These are phyloP conservation scores for Luffa acutangula DNA, from an alignment of 306 rosid genomes.

Conservation along the genomic window DNA sequence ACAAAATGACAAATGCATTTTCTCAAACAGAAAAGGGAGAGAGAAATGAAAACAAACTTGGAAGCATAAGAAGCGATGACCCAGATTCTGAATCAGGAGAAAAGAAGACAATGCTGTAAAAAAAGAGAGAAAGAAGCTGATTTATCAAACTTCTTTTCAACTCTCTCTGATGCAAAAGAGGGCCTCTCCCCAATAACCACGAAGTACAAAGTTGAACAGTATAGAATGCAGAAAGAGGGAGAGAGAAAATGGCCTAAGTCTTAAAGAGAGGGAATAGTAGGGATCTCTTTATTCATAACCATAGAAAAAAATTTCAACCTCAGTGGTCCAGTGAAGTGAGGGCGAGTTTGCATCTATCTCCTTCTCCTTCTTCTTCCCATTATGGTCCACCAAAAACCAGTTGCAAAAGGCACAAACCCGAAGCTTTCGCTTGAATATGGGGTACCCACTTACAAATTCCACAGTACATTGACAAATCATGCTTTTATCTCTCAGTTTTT, in stretches of 20 bases:
- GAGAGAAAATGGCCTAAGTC: not conserved
- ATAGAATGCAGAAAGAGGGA: not conserved
- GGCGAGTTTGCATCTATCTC: not conserved
- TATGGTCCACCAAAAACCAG: slow-evolving; percentile 13
- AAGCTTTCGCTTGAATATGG: slow-evolving; percentile 3
- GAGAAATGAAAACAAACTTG: not conserved
- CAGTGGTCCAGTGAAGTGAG: slow-evolving; percentile 3
- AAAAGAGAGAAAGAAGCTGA: not conserved
- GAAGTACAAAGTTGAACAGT: slow-evolving; percentile 8
- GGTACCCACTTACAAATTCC: slow-evolving; percentile 5
- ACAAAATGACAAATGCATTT: not conserved
- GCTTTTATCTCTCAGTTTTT: not conserved
- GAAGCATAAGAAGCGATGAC: not conserved
- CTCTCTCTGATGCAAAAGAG: not conserved
- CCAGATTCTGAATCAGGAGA: not conserved
- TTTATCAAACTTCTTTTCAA: not conserved
- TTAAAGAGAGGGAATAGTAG: not conserved
- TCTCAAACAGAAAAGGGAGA: not conserved
- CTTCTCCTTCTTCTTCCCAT: not conserved
- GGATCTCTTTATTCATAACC: slow-evolving; percentile 1
- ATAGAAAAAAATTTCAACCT: not conserved
- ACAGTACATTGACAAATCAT: not conserved
- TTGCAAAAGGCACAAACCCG: not conserved
- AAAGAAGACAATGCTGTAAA: not conserved
- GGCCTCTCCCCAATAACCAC: not conserved